phyloP scores from a whole-genome alignment of 2,329 filamentous ascomycete genomes.

The Ophiosphaerella narmari region DNA sequence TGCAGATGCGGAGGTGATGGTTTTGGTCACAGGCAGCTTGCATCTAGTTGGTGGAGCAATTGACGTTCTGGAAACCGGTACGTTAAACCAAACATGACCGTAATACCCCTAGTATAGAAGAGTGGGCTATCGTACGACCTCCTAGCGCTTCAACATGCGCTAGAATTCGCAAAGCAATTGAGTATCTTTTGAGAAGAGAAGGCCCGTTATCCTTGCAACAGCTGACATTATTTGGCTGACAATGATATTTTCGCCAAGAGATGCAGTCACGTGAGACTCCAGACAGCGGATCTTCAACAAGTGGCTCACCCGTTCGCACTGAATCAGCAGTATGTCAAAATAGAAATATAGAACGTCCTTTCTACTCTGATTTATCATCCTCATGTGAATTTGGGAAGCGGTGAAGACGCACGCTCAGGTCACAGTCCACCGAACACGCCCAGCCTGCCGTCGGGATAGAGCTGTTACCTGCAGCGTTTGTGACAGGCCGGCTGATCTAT shows the following conservation, averaged over 20 bases:
- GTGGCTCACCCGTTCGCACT: not conserved
- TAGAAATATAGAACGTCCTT: not conserved
- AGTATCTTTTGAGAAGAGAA: not conserved
- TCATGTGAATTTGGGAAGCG: too few relatives aligned
- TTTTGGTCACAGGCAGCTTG: slow-evolving; percentile 80
- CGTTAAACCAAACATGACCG: slow-evolving; percentile 10
- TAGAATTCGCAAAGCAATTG: not conserved
- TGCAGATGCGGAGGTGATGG: slow-evolving; percentile 57
- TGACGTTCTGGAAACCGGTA: slow-evolving; percentile 65
- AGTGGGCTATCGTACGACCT: not conserved
- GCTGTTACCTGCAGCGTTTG: too few relatives aligned
- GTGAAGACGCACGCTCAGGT: too few relatives aligned
- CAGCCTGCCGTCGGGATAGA: too few relatives aligned
- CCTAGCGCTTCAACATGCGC: slow-evolving; percentile 27
- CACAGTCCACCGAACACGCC: not conserved
- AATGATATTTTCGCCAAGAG: not conserved
- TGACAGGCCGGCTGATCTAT: too few relatives aligned
- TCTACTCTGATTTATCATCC: too few relatives aligned
- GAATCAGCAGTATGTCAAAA: not conserved
- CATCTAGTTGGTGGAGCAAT: slow-evolving; percentile 82
- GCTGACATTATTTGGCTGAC: not conserved
- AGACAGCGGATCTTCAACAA: too few relatives aligned
- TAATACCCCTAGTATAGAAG: slow-evolving; percentile 21
- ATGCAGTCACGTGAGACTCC: not conserved
- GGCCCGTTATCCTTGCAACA: not conserved